Evolutionary conservation across 1,139 yeast genomes (phyloP).

Genomic region (Hemisphaericaspora xylofermentans): DNA sequence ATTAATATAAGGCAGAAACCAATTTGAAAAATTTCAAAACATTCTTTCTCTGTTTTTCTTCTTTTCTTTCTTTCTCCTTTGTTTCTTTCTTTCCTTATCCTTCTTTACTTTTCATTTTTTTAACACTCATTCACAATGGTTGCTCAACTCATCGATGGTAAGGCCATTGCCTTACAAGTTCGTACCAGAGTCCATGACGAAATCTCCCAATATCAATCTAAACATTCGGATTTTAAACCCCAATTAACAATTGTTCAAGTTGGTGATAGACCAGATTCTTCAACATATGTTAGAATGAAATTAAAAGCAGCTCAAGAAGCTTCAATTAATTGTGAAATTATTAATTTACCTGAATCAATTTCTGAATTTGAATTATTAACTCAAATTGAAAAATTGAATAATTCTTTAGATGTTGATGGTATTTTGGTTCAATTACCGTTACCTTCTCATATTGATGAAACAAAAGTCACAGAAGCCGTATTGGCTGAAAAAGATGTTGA

Average conservation of each 20-base stretch:
- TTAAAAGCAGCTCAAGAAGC: conserved; percentile 89
- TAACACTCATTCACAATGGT: conserved; percentile 22
- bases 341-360: conserved; percentile 63
- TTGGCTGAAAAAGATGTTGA: conserved; percentile 86
- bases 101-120: conserved; percentile 4
- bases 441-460: conserved; percentile 80
- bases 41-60: neutral
- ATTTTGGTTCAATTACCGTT: conserved; percentile 88
- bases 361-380: conserved; percentile 59
- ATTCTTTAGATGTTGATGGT: conserved; percentile 74
- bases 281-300: conserved; percentile 95
- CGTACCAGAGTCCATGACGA: conserved; percentile 53
- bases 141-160: conserved; percentile 62
- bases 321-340: conserved; percentile 66
- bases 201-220: conserved; percentile 52
- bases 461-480: conserved; percentile 74
- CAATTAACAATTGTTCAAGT: conserved; percentile 84
- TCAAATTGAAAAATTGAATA: conserved; percentile 62
- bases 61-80: neutral
- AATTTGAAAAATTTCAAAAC: neutral
- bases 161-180: conserved; percentile 59
- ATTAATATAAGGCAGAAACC: too few species aligned
- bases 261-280: conserved; percentile 85
- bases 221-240: conserved; percentile 68
- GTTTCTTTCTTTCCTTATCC: neutral